Evolutionary conservation across 106 monocot genomes (phyloP).

Genomic region (Phalaenopsis equestris): DNA sequence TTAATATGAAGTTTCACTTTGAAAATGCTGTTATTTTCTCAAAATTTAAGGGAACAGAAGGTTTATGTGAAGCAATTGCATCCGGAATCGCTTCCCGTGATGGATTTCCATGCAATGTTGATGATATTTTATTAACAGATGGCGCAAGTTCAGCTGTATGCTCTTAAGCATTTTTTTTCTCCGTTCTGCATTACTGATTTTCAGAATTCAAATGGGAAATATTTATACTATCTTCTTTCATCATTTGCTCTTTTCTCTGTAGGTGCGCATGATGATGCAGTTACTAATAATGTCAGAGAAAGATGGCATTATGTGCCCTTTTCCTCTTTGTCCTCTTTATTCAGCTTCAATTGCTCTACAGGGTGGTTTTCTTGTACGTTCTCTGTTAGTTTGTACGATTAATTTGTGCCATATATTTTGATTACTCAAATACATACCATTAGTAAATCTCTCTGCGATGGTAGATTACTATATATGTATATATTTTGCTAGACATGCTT

Average conservation of each 20-base stretch:
- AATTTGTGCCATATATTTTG: too few relatives aligned
- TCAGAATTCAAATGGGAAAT: background rate
- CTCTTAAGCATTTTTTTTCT: background rate
- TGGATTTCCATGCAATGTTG: constrained; percentile 74
- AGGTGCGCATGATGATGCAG: constrained; percentile 99
- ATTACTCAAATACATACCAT: too few relatives aligned
- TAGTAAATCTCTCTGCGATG: too few relatives aligned
- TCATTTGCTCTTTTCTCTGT: background rate
- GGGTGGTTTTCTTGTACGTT: constrained; percentile 87
- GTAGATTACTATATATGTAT: too few relatives aligned
- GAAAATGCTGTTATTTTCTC: background rate
- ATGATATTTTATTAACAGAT: constrained; percentile 91
- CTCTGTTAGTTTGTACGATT: background rate
- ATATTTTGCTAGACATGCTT: too few relatives aligned
- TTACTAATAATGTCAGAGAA: constrained; percentile 67
- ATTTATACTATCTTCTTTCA: background rate
- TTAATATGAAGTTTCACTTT: background rate
- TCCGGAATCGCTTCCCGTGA: constrained; percentile 81
- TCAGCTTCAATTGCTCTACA: constrained; percentile 95
- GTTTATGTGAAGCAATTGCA: constrained; percentile 85
- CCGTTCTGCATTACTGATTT: background rate
- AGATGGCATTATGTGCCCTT: constrained; percentile 94
- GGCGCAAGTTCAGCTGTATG: constrained; percentile 89
- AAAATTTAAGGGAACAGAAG: constrained; percentile 68
- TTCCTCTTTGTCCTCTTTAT: constrained; percentile 92